Base-by-base conservation (phyloP, 1,284 basidiomycete genomes). In the Sporisorium scitamineum region DNA sequence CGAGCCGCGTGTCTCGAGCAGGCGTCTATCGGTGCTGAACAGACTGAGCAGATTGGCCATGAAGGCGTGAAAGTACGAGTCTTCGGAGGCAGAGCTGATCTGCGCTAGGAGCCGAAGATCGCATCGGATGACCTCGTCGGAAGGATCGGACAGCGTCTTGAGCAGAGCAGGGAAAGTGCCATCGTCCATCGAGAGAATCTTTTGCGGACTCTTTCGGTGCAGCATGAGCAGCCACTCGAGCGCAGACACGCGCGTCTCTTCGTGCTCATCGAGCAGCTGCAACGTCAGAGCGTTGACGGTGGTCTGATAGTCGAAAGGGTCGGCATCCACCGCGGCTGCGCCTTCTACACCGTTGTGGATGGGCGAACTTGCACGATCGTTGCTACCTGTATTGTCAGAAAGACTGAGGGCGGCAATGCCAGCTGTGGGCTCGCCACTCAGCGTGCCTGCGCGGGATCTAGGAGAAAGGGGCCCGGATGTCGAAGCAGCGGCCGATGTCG, bases 211-310 rank as follows among this genome's bases (percentile, higher is more conserved):
- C 84, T 98, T 98, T 84, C 95, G 92, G 86, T 99, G 97, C 58
- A 99, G 87, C 97, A 99, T 99, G 55, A 97, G 91, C 32, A 99
- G 88, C 97, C 97, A 99, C 87, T 97, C 95, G 76, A 99, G 87
- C 4, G 96, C 95, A 26, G 94, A 94, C 7, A 99, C 93, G 45
- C 96, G 88, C 1, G 97, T 98, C 84, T 97, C 94, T 81, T 97
- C 96, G 83, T 94, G 94, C 86, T 98, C 95, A 86, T 94, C 95
- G 85, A 97, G 85, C 83, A 99, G 95, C 81, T 97, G 95, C 57
- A 97, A 88, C 1, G 94, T 97, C 71, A 99, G 87, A 52, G 93
- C 93, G 81, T 93, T 94, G 58, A 99, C 95, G 0, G 95, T 98
- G 22, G 90, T 90, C 75, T 93, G 91, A 81, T 97, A 97, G 84